A percentile compares a stretch with the other conserved stretches of the same genome.
Evolutionary conservation across 1,284 basidiomycete genomes (phyloP).

Genomic region (Ustilago curta): DNA sequence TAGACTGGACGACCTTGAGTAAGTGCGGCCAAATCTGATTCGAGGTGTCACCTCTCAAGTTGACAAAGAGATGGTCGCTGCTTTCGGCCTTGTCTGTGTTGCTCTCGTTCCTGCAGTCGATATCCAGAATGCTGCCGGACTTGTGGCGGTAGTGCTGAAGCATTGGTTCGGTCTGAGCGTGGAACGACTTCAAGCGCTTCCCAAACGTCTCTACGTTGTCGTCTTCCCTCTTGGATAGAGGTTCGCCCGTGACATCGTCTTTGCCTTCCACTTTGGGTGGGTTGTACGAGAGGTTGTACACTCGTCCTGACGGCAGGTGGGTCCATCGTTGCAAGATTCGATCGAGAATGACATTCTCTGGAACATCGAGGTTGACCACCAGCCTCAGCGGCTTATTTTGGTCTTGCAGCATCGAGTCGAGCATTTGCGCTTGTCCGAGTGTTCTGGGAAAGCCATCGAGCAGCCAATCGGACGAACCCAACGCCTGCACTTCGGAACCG

Average conservation of each 20-base stretch:
- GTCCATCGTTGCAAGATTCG: slow-evolving; percentile 91
- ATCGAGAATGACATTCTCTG: slow-evolving; percentile 87
- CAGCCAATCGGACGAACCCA: slow-evolving; percentile 79
- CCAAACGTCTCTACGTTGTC: slow-evolving; percentile 90
- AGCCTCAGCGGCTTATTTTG: slow-evolving; percentile 75
- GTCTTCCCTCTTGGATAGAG: slow-evolving; percentile 87
- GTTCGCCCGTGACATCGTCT: slow-evolving; percentile 93
- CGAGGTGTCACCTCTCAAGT: slow-evolving; percentile 83
- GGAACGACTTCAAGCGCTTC: slow-evolving; percentile 83
- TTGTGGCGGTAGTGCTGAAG: slow-evolving; percentile 80
- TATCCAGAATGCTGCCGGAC: slow-evolving; percentile 67
- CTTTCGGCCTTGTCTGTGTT: slow-evolving; percentile 9
- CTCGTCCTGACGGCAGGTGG: slow-evolving; percentile 89
- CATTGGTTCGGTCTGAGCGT: slow-evolving; percentile 87
- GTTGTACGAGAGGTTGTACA: slow-evolving; percentile 79
- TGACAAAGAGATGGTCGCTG: slow-evolving; percentile 73
- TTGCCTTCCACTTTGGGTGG: slow-evolving; percentile 85
- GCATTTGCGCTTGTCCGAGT: slow-evolving; percentile 83
- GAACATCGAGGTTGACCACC: slow-evolving; percentile 90
- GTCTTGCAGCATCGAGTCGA: slow-evolving; percentile 74
- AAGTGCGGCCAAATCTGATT: slow-evolving; percentile 93
- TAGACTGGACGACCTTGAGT: slow-evolving; percentile 73
- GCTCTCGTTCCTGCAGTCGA: slow-evolving; percentile 19
- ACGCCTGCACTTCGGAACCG: slow-evolving; percentile 40
- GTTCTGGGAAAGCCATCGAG: slow-evolving; percentile 97